A percentile compares a stretch with the other conserved stretches of the same genome.
Conservation (phyloP, 495 filamentous ascomycete species). For the Aspergillus haitiensis region DNA sequence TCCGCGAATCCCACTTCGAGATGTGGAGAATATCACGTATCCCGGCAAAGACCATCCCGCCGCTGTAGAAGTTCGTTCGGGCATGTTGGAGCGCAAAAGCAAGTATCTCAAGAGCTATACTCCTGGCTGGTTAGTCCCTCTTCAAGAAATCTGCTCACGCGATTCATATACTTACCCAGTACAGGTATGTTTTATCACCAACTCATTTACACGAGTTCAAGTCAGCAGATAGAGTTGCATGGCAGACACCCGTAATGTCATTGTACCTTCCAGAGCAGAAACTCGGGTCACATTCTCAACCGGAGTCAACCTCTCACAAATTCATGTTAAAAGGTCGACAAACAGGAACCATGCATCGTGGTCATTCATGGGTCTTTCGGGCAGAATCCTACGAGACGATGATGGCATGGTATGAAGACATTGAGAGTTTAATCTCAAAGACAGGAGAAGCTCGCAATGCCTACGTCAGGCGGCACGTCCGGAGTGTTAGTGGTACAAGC, state of each 20-base stretch:
- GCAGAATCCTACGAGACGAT: constrained; percentile 94
- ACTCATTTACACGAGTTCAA: constrained; percentile 99
- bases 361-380: constrained; percentile 96
- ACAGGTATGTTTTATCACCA: constrained; percentile 91
- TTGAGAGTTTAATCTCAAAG: constrained; percentile 80
- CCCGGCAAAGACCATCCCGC: constrained; percentile 89
- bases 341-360: constrained; percentile 88
- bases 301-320: constrained; percentile 89
- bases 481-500: constrained; percentile 70
- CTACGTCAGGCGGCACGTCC: constrained; percentile 75
- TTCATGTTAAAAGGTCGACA: constrained; percentile 96
- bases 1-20: constrained; percentile 74
- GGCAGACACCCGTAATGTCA: constrained; percentile 88
- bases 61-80: constrained; percentile 81
- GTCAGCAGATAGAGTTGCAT: constrained; percentile 70
- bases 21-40: constrained; percentile 82
- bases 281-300: constrained; percentile 84
- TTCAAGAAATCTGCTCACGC: not conserved
- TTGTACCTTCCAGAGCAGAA: constrained; percentile 93
- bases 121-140: constrained; percentile 76
- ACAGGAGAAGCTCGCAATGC: constrained; percentile 86
- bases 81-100: constrained; percentile 93
- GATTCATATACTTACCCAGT: constrained; percentile 32
- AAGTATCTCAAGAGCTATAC: constrained; percentile 99
- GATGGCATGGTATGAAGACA: constrained; percentile 95